Evolutionary conservation across 352 stramenopile species (phyloP).

Genomic region (Phytophthora hybrid): DNA sequence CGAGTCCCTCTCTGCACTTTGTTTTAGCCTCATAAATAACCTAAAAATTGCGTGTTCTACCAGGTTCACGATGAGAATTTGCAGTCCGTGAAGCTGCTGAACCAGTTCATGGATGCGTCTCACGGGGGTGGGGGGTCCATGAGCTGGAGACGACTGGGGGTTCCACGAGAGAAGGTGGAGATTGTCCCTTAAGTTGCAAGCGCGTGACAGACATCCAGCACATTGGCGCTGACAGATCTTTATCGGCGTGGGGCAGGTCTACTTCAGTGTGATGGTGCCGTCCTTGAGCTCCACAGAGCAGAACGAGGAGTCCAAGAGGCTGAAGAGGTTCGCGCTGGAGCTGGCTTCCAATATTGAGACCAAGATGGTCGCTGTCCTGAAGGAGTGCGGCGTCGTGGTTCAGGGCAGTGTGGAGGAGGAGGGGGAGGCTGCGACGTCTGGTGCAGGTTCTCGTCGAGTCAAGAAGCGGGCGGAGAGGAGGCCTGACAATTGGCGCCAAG

Average conservation of each 20-base stretch:
- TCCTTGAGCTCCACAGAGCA: constrained; percentile 5
- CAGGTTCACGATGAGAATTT: constrained; percentile 78
- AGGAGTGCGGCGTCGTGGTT: constrained; percentile 57
- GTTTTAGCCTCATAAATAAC: background rate
- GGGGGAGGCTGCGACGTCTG: constrained; percentile 6
- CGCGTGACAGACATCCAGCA: background rate
- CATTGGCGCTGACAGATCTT: background rate
- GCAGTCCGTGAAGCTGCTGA: constrained; percentile 72
- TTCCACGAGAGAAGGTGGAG: constrained; percentile 29
- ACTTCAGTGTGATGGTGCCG: constrained; percentile 47
- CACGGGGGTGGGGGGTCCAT: constrained; percentile 15
- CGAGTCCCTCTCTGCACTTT: background rate
- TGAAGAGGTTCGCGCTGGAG: constrained; percentile 63
- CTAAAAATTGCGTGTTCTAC: no score
- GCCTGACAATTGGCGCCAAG: constrained; percentile 19
- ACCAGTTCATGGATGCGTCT: constrained; percentile 69
- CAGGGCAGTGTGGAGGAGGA: constrained; percentile 11
- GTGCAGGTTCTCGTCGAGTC: background rate
- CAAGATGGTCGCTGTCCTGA: constrained; percentile 58
- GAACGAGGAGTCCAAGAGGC: constrained; percentile 12
- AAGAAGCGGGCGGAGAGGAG: constrained; percentile 18
- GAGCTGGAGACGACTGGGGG: constrained; percentile 11
- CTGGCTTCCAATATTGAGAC: constrained; percentile 56
- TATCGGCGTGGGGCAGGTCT: constrained; percentile 33
- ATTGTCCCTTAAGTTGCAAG: background rate